Base-by-base conservation (phyloP, 352 stramenopile species). In the Pythium periplocum region DNA sequence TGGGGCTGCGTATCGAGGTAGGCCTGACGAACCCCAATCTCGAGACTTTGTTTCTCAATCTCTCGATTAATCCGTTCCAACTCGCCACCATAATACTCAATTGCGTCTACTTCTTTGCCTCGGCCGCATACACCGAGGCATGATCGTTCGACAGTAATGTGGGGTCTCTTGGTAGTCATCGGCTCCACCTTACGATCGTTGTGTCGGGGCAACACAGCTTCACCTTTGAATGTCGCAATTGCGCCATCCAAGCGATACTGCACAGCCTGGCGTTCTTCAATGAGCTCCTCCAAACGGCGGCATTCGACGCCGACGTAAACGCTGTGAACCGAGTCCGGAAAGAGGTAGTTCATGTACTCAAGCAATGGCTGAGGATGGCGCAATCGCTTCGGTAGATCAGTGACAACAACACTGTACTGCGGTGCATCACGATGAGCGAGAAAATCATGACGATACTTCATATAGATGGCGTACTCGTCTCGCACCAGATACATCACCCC, bases 251-350 rank as follows among this genome's bases (percentile, higher is more conserved):
- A 61, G 3, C 68, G 61, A 42, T 78, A 76, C 33, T 75, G 66
- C 33, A 87, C 53, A 37, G 71, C 57, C 35, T 76, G 61, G 10
- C 82, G 75, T 48, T 84, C 59, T 12, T 75, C 63, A 3, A 93
- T 55, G 5, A 87, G 47, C 32, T 75, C 58, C 51, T 93, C 77
- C 2, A 93, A 57, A 6, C 68, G 61, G 5, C 59, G 53, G 49
- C 76, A 90, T 60, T 93, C 82, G 10, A 90, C 75, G 8, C 66
- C 77, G 53, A 90, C 75, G 62, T 89, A 89, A 5, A 88, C 77
- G 33, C 61, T 76, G 59, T 87, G 66, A 37, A 93, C 69, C 7
- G 73, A 62, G 49, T 66, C 51, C 1, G 82, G 78, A 42, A 90
- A 93, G 53, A 90, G 60, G 45, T 75, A 80, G 30, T 84, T 55